Percentiles rank a stretch among this genome's conserved stretches.
Conservation (phyloP, 768 basidiomycete species). For the Ephemerocybe angulata region DNA sequence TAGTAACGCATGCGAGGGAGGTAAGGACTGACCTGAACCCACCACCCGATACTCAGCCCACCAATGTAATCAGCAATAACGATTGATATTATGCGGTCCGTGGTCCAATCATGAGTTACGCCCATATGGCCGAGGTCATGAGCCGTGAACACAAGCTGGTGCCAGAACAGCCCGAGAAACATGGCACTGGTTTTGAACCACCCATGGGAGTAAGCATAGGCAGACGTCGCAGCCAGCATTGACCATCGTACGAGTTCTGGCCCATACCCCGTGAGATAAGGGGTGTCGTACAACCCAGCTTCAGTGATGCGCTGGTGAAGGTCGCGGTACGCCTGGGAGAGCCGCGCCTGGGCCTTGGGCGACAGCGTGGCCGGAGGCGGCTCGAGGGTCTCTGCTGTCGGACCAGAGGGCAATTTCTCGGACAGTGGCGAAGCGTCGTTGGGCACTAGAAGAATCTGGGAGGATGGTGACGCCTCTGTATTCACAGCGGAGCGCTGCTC, state of each 20-base stretch:
- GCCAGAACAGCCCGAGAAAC: conserved; percentile 87
- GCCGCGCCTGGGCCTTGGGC: conserved; percentile 53
- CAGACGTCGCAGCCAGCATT: conserved; percentile 56
- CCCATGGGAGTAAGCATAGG: conserved; percentile 53
- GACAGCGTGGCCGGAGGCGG: conserved; percentile 55
- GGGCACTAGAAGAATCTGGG: conserved; percentile 63
- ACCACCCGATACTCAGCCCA: conserved; percentile 95
- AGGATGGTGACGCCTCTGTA: conserved; percentile 28
- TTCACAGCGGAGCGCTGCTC: conserved; percentile 33
- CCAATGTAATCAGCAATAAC: conserved; percentile 83
- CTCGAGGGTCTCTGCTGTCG: conserved; percentile 45
- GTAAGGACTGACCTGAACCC: conserved; percentile 79
- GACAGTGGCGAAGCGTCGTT: conserved; percentile 26
- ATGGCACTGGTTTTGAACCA: conserved; percentile 76
- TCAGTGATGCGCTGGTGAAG: conserved; percentile 71
- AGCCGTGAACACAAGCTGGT: conserved; percentile 87
- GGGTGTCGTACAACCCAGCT: conserved; percentile 84
- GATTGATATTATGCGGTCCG: conserved; percentile 77
- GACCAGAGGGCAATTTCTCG: conserved; percentile 32
- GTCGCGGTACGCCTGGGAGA: conserved; percentile 74
- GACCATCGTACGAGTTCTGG: conserved; percentile 81
- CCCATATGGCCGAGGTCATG: conserved; percentile 97
- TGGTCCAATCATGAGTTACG: conserved; percentile 81
- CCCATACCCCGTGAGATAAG: conserved; percentile 83
- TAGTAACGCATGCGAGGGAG: not conserved